These are phyloP conservation scores for Lasiosphaeria ovina DNA, from an alignment of 495 filamentous ascomycete species.

Conservation along the genomic window DNA sequence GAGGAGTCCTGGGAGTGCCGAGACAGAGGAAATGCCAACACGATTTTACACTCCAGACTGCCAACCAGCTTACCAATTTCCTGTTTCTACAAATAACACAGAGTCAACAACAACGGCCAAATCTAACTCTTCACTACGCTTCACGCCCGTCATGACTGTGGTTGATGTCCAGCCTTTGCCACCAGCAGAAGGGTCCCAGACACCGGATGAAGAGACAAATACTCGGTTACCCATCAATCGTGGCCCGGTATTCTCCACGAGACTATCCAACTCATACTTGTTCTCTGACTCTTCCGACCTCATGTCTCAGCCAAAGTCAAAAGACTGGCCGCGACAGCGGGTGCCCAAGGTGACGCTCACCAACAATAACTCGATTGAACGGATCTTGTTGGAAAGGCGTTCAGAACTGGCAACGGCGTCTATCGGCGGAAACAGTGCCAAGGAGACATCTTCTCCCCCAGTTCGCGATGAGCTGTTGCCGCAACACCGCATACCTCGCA, in stretches of 20 bases:
- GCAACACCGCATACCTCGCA: slow-evolving; percentile 4
- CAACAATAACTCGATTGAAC: neutral
- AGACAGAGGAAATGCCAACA: neutral
- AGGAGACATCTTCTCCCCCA: neutral
- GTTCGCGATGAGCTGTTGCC: neutral
- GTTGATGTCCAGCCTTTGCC: slow-evolving; percentile 23
- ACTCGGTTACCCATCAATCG: neutral
- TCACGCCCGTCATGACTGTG: slow-evolving; percentile 24
- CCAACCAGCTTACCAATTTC: neutral
- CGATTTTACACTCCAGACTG: neutral
- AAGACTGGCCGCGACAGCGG: neutral
- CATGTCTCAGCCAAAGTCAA: too few species aligned
- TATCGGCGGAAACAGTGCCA: neutral
- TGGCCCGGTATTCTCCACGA: neutral
- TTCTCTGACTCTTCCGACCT: too few species aligned
- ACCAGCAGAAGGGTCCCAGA: neutral
- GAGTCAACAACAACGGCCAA: neutral
- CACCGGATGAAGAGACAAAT: neutral
- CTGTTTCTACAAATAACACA: too few species aligned
- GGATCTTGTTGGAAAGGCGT: neutral
- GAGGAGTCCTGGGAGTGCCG: neutral
- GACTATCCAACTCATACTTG: too few species aligned
- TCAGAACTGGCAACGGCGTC: neutral
- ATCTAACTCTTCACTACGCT: neutral
- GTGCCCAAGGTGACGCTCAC: neutral